Percentiles rank a stretch among this genome's conserved stretches.
phyloP scores from a whole-genome alignment of 257 asterid genomes.

The Dorcoceras hygrometricum region DNA sequence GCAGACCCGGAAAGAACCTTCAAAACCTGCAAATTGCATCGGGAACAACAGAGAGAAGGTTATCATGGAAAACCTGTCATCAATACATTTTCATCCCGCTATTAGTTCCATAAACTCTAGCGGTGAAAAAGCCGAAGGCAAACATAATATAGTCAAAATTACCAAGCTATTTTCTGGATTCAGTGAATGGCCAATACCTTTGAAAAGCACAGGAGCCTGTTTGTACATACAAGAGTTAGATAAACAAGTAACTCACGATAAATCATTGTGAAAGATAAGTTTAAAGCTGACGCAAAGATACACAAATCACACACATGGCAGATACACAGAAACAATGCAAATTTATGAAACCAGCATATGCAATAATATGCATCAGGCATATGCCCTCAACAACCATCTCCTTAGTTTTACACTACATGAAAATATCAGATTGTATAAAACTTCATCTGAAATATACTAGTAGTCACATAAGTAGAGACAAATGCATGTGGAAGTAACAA shows the following conservation, averaged over 20 bases:
- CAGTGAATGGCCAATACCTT: slow-evolving; percentile 67
- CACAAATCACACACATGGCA: not conserved
- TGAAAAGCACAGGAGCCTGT: slow-evolving; percentile 76
- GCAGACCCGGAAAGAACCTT: slow-evolving; percentile 75
- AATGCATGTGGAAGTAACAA: not conserved
- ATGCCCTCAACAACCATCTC: not conserved
- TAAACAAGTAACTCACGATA: not conserved
- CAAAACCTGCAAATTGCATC: slow-evolving; percentile 41
- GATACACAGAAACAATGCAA: not conserved
- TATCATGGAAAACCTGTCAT: slow-evolving; percentile 10
- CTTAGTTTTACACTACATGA: not conserved
- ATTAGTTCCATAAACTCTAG: slow-evolving; percentile 2
- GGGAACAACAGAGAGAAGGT: slow-evolving; percentile 15
- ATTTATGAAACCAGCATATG: not conserved
- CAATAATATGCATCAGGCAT: not conserved
- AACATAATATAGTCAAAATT: slow-evolving; percentile 15
- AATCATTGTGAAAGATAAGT: not conserved
- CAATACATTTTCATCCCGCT: not conserved
- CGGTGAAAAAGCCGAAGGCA: not conserved
- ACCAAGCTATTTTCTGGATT: slow-evolving; percentile 73
- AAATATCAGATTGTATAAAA: not conserved
- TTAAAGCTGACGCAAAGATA: slow-evolving; percentile 7
- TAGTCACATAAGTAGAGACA: not conserved
- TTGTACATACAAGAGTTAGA: slow-evolving; percentile 17
- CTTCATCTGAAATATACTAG: not conserved